Conservation (phyloP, 2,329 filamentous ascomycete genomes). For the Claviceps africana region DNA sequence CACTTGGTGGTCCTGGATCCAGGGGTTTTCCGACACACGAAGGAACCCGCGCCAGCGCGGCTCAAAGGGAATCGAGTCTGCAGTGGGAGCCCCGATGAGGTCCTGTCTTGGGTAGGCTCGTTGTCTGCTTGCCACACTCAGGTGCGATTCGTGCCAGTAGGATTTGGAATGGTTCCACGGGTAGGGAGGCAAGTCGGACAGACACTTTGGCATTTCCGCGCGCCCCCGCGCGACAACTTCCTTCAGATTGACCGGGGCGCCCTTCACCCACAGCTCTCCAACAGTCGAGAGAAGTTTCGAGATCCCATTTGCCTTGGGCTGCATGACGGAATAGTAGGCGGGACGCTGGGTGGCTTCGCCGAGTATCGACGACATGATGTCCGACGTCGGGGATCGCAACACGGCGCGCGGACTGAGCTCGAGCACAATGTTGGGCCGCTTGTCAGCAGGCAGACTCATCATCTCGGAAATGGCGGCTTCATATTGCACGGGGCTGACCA, state of each 20-base stretch:
- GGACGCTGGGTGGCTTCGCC: conserved; percentile 2
- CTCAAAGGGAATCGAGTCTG: conserved; percentile 30
- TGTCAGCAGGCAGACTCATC: conserved; percentile 13
- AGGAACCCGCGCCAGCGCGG: conserved; percentile 36
- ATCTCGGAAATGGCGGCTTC: conserved; percentile 24
- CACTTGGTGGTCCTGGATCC: conserved; percentile 37
- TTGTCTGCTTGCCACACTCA: conserved; percentile 29
- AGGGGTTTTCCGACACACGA: conserved; percentile 34
- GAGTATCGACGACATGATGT: conserved; percentile 16
- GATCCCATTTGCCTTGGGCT: conserved; percentile 12
- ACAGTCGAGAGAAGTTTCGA: conserved; percentile 17
- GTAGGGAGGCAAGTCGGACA: conserved; percentile 35
- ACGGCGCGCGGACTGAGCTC: conserved; percentile 27
- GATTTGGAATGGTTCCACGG: conserved; percentile 38
- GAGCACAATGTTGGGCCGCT: conserved; percentile 22
- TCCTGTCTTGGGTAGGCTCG: conserved; percentile 33
- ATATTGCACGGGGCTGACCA: conserved; percentile 31
- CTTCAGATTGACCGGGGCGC: conserved; percentile 18
- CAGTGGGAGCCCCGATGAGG: conserved; percentile 32
- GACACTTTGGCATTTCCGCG: conserved; percentile 15
- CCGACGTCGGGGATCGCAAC: conserved; percentile 22
- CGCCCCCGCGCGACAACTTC: conserved; percentile 13
- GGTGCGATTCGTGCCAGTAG: conserved; percentile 40
- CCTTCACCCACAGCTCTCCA: conserved; percentile 25
- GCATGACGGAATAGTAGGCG: conserved; percentile 16